Evolutionary conservation across 2,329 filamentous ascomycete genomes (phyloP), one percentile per base, ranked within the genome.

Genomic region (Fusarium sp.): DNA sequence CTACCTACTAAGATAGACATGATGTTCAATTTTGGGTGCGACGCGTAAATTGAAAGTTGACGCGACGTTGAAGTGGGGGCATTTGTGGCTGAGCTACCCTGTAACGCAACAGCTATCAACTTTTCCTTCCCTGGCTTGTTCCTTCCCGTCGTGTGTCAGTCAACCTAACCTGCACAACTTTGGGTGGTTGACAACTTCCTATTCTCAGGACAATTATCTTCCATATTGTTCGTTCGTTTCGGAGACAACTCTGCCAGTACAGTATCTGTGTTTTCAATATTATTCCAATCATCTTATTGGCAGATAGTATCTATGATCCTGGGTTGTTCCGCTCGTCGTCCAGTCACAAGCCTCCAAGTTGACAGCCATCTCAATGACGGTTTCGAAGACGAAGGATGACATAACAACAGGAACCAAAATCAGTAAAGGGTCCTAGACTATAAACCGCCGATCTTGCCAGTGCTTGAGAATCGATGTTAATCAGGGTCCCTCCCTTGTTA

Each of bases 21-120:
- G 49, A 52, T 42, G 50, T 43, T 20, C 32, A 52, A 25, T 42
- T 44, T 42, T 42, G 50, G 50, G 32, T 11, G 12, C 9, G 24
- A 66, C 66, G 66, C 59, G 66, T 69, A 70, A 69, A 69, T 61
- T 69, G 62, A 53, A 45, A 64, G 46, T 11, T 24, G 27, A 52
- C 59, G 53, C 53, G 66, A 59, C 9, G n/a, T 44, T 29, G 10
- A 24, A 25, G 38, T 59, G 62, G 45, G 45, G 30, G 9, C 11
- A 4, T 1, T 25, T 4, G 20, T 25, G 9, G 5, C 12, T 18
- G 9, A 11, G 8, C 10, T 63, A 63, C 60, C 60, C 60, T 63
- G 9, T 14, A 63, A 11, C 8, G 11, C 11, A 63, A 11, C 11
- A 27, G 7, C 1, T 14, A 14, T 24, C 10, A 34, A 11, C 20